Evolutionary conservation across 139 green algal genomes (phyloP).

Genomic region (Mesostigma viride): DNA sequence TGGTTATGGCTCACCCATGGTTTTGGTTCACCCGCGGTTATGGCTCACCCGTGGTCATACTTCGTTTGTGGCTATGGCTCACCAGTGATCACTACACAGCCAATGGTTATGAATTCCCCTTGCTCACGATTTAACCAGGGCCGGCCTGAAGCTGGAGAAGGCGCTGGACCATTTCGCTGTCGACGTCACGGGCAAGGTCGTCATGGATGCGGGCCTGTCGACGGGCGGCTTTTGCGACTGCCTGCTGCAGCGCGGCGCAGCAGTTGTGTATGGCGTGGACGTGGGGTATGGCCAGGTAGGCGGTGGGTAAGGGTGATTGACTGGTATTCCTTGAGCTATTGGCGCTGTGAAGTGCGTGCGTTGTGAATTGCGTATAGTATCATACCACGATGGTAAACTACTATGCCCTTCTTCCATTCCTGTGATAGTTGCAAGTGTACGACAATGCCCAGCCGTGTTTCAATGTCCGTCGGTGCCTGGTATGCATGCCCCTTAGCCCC

Average conservation of each 20-base stretch:
- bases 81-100: neutral
- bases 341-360: too few relatives aligned
- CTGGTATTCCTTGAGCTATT: too few relatives aligned
- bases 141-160: constrained; percentile 83
- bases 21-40: neutral
- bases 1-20: neutral
- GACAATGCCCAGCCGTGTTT: too few relatives aligned
- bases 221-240: constrained; percentile 96
- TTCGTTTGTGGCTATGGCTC: neutral
- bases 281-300: constrained; percentile 82
- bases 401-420: too few relatives aligned
- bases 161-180: constrained; percentile 73
- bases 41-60: neutral
- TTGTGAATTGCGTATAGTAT: too few relatives aligned
- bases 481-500: too few relatives aligned
- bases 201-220: constrained; percentile 81
- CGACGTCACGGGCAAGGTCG: constrained; percentile 51
- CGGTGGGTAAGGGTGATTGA: neutral
- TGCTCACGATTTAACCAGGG: constrained; percentile 39
- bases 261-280: constrained; percentile 79
- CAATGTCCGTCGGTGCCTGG: too few relatives aligned
- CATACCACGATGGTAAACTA: too few relatives aligned
- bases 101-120: neutral
- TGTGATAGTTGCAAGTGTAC: too few relatives aligned
- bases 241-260: constrained; percentile 76